Conservation (phyloP, 192 early-diverging fungal genomes). For the Jimgerdemannia flammicorona region DNA sequence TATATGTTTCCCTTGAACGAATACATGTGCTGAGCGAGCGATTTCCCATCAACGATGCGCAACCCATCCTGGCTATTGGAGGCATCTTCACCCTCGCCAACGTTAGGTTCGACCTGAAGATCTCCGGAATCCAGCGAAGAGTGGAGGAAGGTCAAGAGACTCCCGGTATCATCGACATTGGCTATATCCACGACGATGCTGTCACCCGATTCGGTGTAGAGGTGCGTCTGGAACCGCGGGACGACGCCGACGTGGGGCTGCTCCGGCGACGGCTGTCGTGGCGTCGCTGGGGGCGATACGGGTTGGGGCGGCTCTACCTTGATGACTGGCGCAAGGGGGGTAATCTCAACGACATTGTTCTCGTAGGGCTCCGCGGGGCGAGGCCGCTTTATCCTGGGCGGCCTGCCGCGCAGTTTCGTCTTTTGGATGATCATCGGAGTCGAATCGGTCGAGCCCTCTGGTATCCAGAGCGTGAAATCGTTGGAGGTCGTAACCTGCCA, state of each 20-base stretch:
- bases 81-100: not conserved
- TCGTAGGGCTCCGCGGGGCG: not conserved
- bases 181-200: not conserved
- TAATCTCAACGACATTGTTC: not conserved
- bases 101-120: not conserved
- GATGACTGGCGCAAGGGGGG: not conserved
- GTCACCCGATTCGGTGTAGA: not conserved
- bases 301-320: not conserved
- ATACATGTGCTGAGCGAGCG: not conserved
- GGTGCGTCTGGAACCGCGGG: not conserved
- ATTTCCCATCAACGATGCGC: not conserved
- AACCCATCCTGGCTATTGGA: not conserved
- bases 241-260: not conserved
- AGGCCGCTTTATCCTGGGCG: conserved; percentile 12
- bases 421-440: conserved; percentile 6
- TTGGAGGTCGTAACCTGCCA: conserved; percentile 16
- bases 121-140: not conserved
- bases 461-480: conserved; percentile 1
- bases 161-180: not conserved
- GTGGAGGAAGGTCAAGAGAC: not conserved
- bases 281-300: not conserved
- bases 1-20: not conserved
- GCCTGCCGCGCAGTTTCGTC: conserved; percentile 11
- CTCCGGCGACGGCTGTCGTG: not conserved
- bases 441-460: conserved; percentile 5